phyloP scores from a whole-genome alignment of 2,329 filamentous ascomycete species.

The Sordariomycetes sp. region DNA sequence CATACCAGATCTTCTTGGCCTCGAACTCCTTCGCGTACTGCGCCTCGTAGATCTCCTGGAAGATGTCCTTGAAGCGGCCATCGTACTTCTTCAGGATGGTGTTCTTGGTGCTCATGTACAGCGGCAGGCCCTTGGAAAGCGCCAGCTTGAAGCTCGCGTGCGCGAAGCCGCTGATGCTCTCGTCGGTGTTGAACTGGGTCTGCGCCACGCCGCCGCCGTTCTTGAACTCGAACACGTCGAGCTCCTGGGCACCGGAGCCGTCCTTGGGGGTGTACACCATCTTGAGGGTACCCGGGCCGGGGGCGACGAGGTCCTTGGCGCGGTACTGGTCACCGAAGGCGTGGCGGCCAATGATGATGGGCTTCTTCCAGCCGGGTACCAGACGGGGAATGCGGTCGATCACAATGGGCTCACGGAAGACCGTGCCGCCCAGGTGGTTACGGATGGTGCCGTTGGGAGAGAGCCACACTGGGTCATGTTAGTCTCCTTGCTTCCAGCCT shows the following conservation, averaged over 20 bases:
- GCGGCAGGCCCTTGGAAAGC: slow-evolving; percentile 72
- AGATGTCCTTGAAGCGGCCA: slow-evolving; percentile 98
- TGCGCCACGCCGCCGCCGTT: slow-evolving; percentile 79
- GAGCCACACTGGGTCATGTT: slow-evolving; percentile 66
- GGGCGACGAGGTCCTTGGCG: slow-evolving; percentile 81
- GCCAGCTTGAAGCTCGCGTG: slow-evolving; percentile 96
- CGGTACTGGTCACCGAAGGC: slow-evolving; percentile 98
- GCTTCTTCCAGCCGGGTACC: slow-evolving; percentile 95
- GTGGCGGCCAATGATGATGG: slow-evolving; percentile 97
- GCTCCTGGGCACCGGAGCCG: slow-evolving; percentile 68
- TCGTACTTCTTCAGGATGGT: slow-evolving; percentile 99
- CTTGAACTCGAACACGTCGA: slow-evolving; percentile 87
- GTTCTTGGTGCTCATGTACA: slow-evolving; percentile 99
- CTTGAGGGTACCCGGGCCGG: slow-evolving; percentile 76
- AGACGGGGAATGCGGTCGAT: slow-evolving; percentile 88
- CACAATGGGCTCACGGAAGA: slow-evolving; percentile 98
- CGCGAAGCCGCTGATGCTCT: slow-evolving; percentile 89
- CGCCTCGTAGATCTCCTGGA: slow-evolving; percentile 89
- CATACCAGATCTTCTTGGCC: slow-evolving; percentile 92
- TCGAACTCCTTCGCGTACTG: slow-evolving; percentile 85
- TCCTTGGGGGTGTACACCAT: slow-evolving; percentile 86
- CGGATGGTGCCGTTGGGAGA: slow-evolving; percentile 89
- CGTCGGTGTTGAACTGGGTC: slow-evolving; percentile 97
- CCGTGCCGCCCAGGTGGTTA: slow-evolving; percentile 75
- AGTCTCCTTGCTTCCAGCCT: background rate